phyloP scores from a whole-genome alignment of 2,329 filamentous ascomycete genomes.

The Penicillium sp. region DNA sequence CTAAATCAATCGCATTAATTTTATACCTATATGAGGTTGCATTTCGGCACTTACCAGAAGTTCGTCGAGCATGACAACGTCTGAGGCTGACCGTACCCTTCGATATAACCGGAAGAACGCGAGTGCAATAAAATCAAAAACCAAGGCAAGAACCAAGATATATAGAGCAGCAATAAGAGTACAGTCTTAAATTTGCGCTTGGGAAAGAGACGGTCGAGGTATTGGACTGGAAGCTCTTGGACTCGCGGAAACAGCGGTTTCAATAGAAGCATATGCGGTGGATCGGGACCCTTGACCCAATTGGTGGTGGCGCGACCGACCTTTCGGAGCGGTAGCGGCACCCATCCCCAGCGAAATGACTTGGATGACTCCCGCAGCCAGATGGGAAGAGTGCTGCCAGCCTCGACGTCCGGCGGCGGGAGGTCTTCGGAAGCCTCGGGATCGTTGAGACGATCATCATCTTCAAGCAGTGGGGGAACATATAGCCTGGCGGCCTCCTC shows the following conservation, averaged over 20 bases:
- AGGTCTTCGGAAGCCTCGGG: constrained; percentile 37
- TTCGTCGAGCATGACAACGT: constrained; percentile 48
- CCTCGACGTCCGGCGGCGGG: constrained; percentile 32
- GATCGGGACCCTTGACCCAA: constrained; percentile 51
- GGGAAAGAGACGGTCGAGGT: constrained; percentile 47
- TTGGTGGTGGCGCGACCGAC: constrained; percentile 43
- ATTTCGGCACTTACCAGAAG: constrained; percentile 42
- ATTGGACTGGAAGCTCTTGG: constrained; percentile 48
- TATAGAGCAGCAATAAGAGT: constrained; percentile 46
- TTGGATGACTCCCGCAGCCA: constrained; percentile 51
- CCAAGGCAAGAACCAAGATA: constrained; percentile 50
- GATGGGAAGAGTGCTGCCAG: constrained; percentile 40
- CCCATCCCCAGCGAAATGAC: constrained; percentile 50
- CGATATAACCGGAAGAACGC: constrained; percentile 48
- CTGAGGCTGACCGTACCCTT: constrained; percentile 49
- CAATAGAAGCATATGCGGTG: constrained; percentile 48
- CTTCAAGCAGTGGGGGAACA: constrained; percentile 36
- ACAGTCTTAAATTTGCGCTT: constrained; percentile 48
- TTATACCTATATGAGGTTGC: neutral
- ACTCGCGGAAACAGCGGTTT: constrained; percentile 48
- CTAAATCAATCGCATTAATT: constrained; percentile 26
- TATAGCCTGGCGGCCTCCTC: constrained; percentile 36
- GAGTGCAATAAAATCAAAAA: constrained; percentile 47
- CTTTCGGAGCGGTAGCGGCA: constrained; percentile 48
- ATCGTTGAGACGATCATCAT: constrained; percentile 36